Evolutionary conservation across 73 alveolate genomes (phyloP).

Genomic region (Symbiodinium pilosum): DNA sequence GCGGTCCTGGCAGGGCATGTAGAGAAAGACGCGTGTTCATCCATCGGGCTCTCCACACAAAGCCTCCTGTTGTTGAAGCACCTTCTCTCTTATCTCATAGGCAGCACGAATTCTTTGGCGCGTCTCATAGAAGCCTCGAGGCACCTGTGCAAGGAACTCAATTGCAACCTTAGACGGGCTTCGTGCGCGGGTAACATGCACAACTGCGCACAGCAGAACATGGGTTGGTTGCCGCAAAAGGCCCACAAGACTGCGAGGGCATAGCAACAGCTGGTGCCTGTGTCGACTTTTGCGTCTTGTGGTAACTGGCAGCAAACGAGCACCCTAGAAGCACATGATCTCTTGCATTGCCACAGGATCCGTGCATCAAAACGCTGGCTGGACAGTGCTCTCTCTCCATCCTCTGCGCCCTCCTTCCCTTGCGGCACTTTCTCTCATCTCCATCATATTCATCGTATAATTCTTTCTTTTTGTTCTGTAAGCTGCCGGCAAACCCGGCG

Average conservation of each 20-base stretch:
- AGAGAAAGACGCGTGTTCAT: neutral
- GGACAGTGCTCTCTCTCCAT: no score
- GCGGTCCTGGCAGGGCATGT: neutral
- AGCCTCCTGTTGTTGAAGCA: constrained; percentile 60
- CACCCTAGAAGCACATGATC: no score
- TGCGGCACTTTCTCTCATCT: no score
- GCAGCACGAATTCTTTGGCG: constrained; percentile 93
- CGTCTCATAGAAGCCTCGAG: constrained; percentile 85
- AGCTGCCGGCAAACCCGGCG: no score
- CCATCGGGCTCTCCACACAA: neutral
- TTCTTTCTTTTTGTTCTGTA: no score
- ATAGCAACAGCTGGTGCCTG: constrained; percentile 4
- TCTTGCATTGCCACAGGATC: no score
- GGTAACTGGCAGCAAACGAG: no score
- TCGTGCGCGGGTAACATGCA: no score
- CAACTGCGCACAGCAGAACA: no score
- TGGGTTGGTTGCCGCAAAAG: neutral
- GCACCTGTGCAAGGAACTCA: constrained; percentile 8
- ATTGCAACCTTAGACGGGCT: neutral
- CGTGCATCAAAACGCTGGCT: no score
- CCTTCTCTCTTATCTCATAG: constrained; percentile 67
- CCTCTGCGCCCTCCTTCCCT: no score
- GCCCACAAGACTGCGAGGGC: neutral
- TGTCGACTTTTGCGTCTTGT: constrained; percentile 17
- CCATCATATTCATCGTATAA: no score